Conservation (phyloP, 306 rosid genomes). For the Cyamopsis tetragonoloba region DNA sequence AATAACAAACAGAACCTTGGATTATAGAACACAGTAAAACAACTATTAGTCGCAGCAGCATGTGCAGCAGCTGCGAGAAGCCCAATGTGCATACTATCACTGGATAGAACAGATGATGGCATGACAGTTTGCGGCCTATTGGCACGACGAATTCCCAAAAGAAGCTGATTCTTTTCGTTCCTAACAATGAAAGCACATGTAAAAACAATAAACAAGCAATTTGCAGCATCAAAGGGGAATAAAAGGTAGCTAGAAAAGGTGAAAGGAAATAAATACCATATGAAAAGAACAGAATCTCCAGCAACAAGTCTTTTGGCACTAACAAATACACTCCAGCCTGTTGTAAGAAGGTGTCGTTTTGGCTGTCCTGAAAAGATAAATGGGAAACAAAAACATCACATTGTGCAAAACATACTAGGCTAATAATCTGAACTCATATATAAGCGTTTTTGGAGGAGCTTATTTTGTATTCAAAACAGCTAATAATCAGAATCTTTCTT, state of each 20-base stretch:
- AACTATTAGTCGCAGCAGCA: constrained; percentile 86
- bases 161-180: constrained; percentile 89
- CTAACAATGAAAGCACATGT: constrained; percentile 27
- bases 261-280: constrained; percentile 47
- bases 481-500: neutral
- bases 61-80: constrained; percentile 96
- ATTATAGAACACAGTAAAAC: constrained; percentile 82
- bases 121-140: constrained; percentile 73
- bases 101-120: constrained; percentile 82
- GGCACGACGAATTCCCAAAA: constrained; percentile 84
- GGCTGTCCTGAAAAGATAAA: constrained; percentile 73
- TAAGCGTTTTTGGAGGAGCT: neutral
- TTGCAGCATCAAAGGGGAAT: constrained; percentile 1
- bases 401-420: neutral
- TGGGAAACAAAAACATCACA: constrained; percentile 27
- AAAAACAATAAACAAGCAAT: constrained; percentile 6
- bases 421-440: neutral
- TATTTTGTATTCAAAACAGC: neutral
- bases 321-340: constrained; percentile 93
- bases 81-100: constrained; percentile 94
- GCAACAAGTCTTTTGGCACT: constrained; percentile 92
- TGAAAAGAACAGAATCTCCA: constrained; percentile 91
- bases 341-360: constrained; percentile 89
- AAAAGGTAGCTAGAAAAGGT: constrained; percentile 2
- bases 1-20: constrained; percentile 58